Evolutionary conservation across 768 basidiomycete genomes (phyloP).

Genomic region (Leccinellum albellum): DNA sequence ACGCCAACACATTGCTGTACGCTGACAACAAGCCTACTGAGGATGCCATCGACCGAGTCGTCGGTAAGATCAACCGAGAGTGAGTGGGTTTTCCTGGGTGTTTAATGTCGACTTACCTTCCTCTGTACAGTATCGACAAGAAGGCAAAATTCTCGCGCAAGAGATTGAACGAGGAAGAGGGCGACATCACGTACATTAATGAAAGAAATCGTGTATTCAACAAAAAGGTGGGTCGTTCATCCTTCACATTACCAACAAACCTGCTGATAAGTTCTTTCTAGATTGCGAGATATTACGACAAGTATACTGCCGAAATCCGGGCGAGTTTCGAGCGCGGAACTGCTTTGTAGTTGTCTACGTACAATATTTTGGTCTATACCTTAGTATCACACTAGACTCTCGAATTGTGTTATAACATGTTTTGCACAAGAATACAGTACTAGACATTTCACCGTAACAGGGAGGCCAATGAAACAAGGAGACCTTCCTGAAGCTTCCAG

Average conservation of each 20-base stretch:
- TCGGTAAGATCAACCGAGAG: slow-evolving; percentile 92
- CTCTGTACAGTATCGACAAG: slow-evolving; percentile 69
- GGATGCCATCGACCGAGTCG: slow-evolving; percentile 91
- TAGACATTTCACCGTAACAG: not conserved
- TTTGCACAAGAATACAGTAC: slow-evolving; percentile 1
- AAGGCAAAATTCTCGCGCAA: slow-evolving; percentile 88
- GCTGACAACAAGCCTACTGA: slow-evolving; percentile 94
- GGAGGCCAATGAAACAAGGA: not conserved
- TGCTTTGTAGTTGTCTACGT: slow-evolving; percentile 52
- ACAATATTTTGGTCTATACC: slow-evolving; percentile 6
- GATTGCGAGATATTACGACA: slow-evolving; percentile 95
- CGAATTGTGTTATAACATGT: slow-evolving; percentile 5
- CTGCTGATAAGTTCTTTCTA: slow-evolving; percentile 26
- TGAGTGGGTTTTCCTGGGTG: slow-evolving; percentile 38
- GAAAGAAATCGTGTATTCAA: slow-evolving; percentile 97
- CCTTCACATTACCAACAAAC: not conserved
- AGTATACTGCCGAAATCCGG: slow-evolving; percentile 93
- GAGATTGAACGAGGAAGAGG: slow-evolving; percentile 85
- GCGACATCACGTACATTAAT: slow-evolving; percentile 99
- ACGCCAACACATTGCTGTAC: slow-evolving; percentile 89
- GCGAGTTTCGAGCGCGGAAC: slow-evolving; percentile 98
- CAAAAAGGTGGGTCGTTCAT: slow-evolving; percentile 65
- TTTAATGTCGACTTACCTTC: not conserved
- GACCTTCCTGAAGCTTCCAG: not conserved
- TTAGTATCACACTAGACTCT: slow-evolving; percentile 6